phyloP scores from a whole-genome alignment of 2,329 filamentous ascomycete genomes.

The Aotearoamyces nothofagi region DNA sequence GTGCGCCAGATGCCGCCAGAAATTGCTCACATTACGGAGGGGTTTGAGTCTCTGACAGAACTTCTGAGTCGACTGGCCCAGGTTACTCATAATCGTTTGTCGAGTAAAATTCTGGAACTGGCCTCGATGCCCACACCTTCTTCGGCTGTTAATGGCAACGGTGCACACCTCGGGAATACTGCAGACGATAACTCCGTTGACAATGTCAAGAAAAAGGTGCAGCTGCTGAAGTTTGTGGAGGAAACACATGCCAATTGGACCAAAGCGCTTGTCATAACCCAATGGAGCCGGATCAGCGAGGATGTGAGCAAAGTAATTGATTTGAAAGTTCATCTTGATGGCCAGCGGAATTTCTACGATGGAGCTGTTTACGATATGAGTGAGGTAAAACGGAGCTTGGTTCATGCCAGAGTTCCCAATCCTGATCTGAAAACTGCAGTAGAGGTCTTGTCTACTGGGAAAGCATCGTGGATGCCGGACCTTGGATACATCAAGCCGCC shows the following conservation, averaged over 20 bases:
- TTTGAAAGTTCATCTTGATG: conserved; percentile 58
- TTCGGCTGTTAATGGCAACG: conserved; percentile 35
- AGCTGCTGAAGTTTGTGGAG: conserved; percentile 64
- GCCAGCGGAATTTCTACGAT: conserved; percentile 44
- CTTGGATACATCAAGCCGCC: conserved; percentile 65
- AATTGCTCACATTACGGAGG: conserved; percentile 56
- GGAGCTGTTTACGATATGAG: conserved; percentile 46
- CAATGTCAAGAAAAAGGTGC: conserved; percentile 62
- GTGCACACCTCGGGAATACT: conserved; percentile 21
- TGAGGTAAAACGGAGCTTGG: conserved; percentile 58
- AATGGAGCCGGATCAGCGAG: conserved; percentile 72
- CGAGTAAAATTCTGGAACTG: conserved; percentile 54
- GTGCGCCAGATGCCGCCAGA: conserved; percentile 46
- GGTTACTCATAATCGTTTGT: conserved; percentile 65
- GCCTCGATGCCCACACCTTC: conserved; percentile 48
- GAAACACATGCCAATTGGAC: conserved; percentile 76
- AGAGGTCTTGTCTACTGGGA: conserved; percentile 67
- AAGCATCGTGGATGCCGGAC: conserved; percentile 65
- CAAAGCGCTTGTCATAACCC: conserved; percentile 77
- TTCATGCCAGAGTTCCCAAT: conserved; percentile 63
- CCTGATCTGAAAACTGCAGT: conserved; percentile 85
- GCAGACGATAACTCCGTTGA: conserved; percentile 43
- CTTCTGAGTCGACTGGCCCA: conserved; percentile 70
- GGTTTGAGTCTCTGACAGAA: conserved; percentile 60
- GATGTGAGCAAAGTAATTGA: conserved; percentile 83